Conservation (phyloP, 1,284 basidiomycete species). For the Phellopilus nigrolimitatus region DNA sequence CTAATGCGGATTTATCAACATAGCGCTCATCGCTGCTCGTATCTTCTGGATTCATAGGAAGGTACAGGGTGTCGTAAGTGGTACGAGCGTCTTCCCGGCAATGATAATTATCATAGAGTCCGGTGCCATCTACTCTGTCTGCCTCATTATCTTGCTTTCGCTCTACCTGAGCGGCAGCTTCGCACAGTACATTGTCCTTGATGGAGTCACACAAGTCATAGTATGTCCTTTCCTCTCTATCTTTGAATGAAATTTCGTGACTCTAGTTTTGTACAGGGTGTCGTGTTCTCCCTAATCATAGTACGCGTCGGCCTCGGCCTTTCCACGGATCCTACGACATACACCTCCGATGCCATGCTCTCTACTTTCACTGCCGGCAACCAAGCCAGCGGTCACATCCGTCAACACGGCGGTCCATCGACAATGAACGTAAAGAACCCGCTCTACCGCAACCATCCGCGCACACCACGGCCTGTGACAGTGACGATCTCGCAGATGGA, state of each 20-base stretch:
- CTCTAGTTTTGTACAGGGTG: no score
- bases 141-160: conserved; percentile 17
- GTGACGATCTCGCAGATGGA: neutral
- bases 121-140: conserved; percentile 20
- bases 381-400: no score
- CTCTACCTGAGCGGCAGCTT: conserved; percentile 17
- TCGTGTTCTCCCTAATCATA: conserved; percentile 33
- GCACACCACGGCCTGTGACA: neutral
- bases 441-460: neutral
- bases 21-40: conserved; percentile 14
- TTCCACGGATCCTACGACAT: conserved; percentile 17
- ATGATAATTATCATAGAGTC: conserved; percentile 21
- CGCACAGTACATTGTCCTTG: conserved; percentile 1
- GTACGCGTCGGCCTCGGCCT: conserved; percentile 33
- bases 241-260: no score
- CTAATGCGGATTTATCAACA: neutral
- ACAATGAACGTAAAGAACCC: neutral
- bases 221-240: no score
- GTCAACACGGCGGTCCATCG: neutral
- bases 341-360: neutral
- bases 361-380: conserved; percentile 5
- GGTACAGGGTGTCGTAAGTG: no score
- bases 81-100: conserved; percentile 16
- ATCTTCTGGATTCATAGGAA: conserved; percentile 6
- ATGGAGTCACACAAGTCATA: conserved; percentile 4